Conservation (phyloP, 2,329 filamentous ascomycete species). For the Mycocentrospora acerina region DNA sequence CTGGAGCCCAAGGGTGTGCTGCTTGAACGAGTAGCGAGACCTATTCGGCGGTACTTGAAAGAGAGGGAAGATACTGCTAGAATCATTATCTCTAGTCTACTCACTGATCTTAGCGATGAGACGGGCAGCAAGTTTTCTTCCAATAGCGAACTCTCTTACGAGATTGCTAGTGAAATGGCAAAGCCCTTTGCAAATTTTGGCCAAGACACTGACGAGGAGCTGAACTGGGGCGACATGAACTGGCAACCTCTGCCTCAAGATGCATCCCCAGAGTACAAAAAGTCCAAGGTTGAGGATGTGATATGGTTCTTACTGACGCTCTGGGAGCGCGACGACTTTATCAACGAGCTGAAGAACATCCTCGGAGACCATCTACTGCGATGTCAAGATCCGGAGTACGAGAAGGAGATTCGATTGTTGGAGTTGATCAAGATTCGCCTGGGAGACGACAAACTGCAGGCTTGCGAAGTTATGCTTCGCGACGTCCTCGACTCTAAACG, state of each 20-base stretch:
- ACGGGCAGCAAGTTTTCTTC: conserved; percentile 48
- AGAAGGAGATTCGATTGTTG: conserved; percentile 78
- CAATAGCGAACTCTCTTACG: conserved; percentile 66
- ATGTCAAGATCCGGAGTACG: conserved; percentile 64
- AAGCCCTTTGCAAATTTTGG: conserved; percentile 60
- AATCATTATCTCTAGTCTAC: conserved; percentile 72
- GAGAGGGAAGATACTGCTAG: conserved; percentile 76
- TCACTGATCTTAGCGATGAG: conserved; percentile 61
- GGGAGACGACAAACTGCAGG: conserved; percentile 81
- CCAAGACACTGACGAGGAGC: conserved; percentile 57
- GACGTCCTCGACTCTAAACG: conserved; percentile 83
- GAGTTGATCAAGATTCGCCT: conserved; percentile 86
- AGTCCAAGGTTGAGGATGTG: conserved; percentile 85
- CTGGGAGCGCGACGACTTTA: conserved; percentile 89
- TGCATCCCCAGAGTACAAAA: conserved; percentile 84
- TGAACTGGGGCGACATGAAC: conserved; percentile 89
- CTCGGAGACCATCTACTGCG: conserved; percentile 77
- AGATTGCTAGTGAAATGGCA: conserved; percentile 67
- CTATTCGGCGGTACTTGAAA: conserved; percentile 74
- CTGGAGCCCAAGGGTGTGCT: conserved; percentile 77
- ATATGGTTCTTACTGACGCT: conserved; percentile 87
- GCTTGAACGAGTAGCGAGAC: conserved; percentile 70
- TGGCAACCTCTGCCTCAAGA: conserved; percentile 95
- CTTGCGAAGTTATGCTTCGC: conserved; percentile 95
- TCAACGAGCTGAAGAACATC: conserved; percentile 88